Evolutionary conservation across 148 eudicot species (phyloP).

Genomic region (Cornus kousa): DNA sequence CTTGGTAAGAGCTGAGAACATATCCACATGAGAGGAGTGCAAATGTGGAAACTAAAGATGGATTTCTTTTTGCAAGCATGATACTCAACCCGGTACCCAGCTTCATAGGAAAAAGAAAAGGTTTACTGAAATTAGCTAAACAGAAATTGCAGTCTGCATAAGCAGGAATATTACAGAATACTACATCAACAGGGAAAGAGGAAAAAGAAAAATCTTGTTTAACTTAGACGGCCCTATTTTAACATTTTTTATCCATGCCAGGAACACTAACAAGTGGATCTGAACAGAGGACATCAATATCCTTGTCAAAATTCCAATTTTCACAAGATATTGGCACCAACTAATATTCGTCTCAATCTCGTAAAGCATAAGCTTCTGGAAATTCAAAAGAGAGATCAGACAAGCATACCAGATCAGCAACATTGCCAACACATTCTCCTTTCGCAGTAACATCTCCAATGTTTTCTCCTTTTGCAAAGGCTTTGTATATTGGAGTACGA

Average conservation of each 20-base stretch:
- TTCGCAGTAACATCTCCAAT: conserved; percentile 99
- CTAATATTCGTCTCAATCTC: not conserved
- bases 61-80: conserved; percentile 74
- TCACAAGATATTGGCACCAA: not conserved
- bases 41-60: conserved; percentile 77
- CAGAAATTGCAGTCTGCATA: conserved; percentile 8
- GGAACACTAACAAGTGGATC: not conserved
- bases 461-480: conserved; percentile 96
- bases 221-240: not conserved
- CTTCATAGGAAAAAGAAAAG: conserved; percentile 34
- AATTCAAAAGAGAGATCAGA: not conserved
- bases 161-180: not conserved
- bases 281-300: not conserved
- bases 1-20: conserved; percentile 86
- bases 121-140: conserved; percentile 15
- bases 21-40: conserved; percentile 92
- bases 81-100: conserved; percentile 96
- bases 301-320: not conserved
- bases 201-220: not conserved
- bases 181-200: not conserved
- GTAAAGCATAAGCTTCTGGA: not conserved
- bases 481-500: conserved; percentile 96
- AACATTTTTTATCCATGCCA: not conserved
- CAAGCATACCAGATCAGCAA: conserved; percentile 89
- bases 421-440: conserved; percentile 96